Evolutionary conservation across 2,329 filamentous ascomycete genomes (phyloP).

Genomic region (Fusarium pilosicola): DNA sequence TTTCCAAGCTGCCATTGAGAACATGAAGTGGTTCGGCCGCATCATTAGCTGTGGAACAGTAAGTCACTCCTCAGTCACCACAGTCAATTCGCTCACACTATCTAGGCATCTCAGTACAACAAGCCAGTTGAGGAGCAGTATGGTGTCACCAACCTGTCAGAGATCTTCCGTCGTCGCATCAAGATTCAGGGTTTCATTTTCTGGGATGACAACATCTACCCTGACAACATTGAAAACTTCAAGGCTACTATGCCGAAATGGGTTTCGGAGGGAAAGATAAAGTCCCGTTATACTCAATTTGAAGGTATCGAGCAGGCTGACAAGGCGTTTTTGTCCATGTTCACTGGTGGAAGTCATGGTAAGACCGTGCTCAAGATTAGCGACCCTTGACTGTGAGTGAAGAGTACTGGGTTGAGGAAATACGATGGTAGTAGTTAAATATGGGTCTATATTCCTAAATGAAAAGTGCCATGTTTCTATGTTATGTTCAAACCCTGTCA

Average conservation of each 20-base stretch:
- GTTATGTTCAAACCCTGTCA: too few species aligned
- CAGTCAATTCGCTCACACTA: accelerated
- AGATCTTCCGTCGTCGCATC: neutral
- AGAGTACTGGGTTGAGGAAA: neutral
- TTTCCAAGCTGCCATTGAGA: neutral
- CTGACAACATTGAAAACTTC: neutral
- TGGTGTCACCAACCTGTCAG: neutral
- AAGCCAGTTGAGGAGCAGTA: neutral
- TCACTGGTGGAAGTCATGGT: neutral
- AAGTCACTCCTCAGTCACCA: neutral
- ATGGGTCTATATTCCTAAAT: accelerated
- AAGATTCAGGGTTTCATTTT: neutral
- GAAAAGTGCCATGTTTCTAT: neutral
- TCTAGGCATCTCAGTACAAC: neutral
- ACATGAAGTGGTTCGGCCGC: neutral
- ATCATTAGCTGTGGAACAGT: neutral
- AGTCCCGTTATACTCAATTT: neutral
- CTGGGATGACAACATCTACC: neutral
- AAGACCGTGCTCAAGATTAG: neutral
- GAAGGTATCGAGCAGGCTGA: neutral
- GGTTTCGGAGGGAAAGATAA: neutral
- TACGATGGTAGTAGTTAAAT: accelerated
- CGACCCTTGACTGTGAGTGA: neutral
- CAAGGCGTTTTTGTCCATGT: neutral
- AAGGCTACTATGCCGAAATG: neutral